Evolutionary conservation across 176 grass and related monocot genomes (phyloP), one percentile per base, ranked within the genome.

Genomic region (Pharus latifolius): DNA sequence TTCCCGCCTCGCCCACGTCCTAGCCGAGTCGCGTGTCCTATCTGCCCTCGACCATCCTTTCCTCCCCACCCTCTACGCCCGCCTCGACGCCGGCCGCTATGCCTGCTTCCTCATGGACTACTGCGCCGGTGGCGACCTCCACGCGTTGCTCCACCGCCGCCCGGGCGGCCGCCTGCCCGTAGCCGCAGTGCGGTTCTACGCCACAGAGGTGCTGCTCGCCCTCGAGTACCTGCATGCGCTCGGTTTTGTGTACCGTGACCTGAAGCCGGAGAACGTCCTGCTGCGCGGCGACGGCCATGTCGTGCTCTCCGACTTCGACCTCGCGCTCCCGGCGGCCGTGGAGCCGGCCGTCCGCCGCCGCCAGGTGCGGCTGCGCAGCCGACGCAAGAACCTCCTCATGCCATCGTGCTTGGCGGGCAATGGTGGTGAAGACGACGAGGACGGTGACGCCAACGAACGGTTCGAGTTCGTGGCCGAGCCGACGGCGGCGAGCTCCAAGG

Each of bases 181-280:
- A 16, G 71, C 81, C 10, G 88, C 88, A 0, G 82, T 82, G 3
- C 84, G 92, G 47, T 96, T 96, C 85, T 96, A 96, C 67, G 85
- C 88, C 3, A 70, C 82, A 0, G 92, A 96, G 83, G 89, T 92
- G 67, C 73, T 96, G 2, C 85, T 96, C n/a, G 85, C 92, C 26
- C 73, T 92, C 25, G 92, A 96, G 80, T 96, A 96, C 82, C 88
- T 96, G 14, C 92, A 96, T 74, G 80, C 83, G n/a, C 85, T 91
- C 11, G 92, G 92, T 15, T 92, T 96, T 57, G 85, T 96, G 16
- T 96, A 96, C 85, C 88, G 92, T 5, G 92, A 96, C 61, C 86
- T 96, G 69, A 96, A 96, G 80, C 92, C 92, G 2, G 92, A 96
- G 92, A 96, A 96, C 83, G 82, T 96, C 23, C 63, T 96, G 31